Evolutionary conservation across 2,329 filamentous ascomycete species (phyloP).

Genomic region (Exserohilum turcica): DNA sequence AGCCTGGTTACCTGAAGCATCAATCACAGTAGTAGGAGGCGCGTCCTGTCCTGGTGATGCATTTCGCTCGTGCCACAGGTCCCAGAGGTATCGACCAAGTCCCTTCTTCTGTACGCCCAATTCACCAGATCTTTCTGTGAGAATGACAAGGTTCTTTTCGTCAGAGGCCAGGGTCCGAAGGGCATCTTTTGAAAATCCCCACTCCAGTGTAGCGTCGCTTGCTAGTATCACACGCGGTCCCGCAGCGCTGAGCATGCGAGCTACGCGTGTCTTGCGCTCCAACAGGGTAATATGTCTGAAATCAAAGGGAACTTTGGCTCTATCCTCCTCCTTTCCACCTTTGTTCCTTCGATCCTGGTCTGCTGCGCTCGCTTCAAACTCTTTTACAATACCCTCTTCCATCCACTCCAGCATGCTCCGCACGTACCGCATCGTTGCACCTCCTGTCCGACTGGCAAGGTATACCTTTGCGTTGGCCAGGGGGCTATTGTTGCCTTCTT

Average conservation of each 20-base stretch:
- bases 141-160: slow-evolving; percentile 78
- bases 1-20: slow-evolving; percentile 61
- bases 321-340: slow-evolving; percentile 53
- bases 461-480: slow-evolving; percentile 67
- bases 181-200: slow-evolving; percentile 89
- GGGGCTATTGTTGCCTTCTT: slow-evolving; percentile 47
- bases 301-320: slow-evolving; percentile 77
- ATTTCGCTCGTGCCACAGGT: slow-evolving; percentile 50
- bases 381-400: slow-evolving; percentile 91
- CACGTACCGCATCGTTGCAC: slow-evolving; percentile 87
- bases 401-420: slow-evolving; percentile 99
- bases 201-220: slow-evolving; percentile 87
- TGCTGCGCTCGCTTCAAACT: slow-evolving; percentile 71
- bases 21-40: slow-evolving; percentile 61
- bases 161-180: slow-evolving; percentile 76
- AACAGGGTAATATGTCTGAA: slow-evolving; percentile 84
- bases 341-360: slow-evolving; percentile 41
- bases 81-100: slow-evolving; percentile 77
- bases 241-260: slow-evolving; percentile 64
- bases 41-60: slow-evolving; percentile 31
- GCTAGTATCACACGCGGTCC: slow-evolving; percentile 80
- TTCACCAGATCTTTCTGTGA: slow-evolving; percentile 74
- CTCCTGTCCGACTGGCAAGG: slow-evolving; percentile 82
- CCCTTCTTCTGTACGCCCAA: slow-evolving; percentile 42
- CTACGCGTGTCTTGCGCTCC: slow-evolving; percentile 79